phyloP scores from a whole-genome alignment of 2,329 filamentous ascomycete species.

The Sclerotiophoma versabilis region DNA sequence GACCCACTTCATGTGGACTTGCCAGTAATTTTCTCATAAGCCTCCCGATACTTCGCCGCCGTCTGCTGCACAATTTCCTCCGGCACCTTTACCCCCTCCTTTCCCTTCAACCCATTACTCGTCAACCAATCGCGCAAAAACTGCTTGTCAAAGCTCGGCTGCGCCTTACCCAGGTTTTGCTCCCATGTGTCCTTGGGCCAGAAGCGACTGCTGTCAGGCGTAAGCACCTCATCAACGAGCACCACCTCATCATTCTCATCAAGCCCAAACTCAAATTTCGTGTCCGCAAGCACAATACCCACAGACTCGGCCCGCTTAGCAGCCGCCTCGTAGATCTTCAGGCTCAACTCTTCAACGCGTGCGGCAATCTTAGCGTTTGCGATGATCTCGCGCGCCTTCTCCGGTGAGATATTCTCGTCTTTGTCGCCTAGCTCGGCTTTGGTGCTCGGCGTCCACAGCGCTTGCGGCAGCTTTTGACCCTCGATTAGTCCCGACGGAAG shows the following conservation, averaged over 20 bases:
- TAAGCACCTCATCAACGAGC: conserved; percentile 84
- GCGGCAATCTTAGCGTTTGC: conserved; percentile 70
- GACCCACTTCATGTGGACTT: conserved; percentile 9
- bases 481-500: conserved; percentile 73
- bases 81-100: conserved; percentile 75
- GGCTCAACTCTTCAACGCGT: conserved; percentile 69
- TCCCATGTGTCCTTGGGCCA: conserved; percentile 80
- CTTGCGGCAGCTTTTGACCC: conserved; percentile 71
- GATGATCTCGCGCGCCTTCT: conserved; percentile 62
- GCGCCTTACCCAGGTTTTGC: conserved; percentile 68
- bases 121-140: conserved; percentile 82
- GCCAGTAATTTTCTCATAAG: conserved; percentile 73
- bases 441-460: conserved; percentile 82
- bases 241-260: conserved; percentile 70
- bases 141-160: conserved; percentile 86
- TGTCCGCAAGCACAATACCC: conserved; percentile 80
- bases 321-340: conserved; percentile 70
- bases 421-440: conserved; percentile 82
- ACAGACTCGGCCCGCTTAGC: conserved; percentile 68
- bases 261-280: conserved; percentile 79
- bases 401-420: conserved; percentile 84
- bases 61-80: conserved; percentile 74
- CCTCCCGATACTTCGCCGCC: conserved; percentile 75
- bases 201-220: conserved; percentile 78
- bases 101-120: conserved; percentile 74